Base-by-base conservation (phyloP, 192 early-diverging fungal genomes). In the Backusella psychrophila region DNA sequence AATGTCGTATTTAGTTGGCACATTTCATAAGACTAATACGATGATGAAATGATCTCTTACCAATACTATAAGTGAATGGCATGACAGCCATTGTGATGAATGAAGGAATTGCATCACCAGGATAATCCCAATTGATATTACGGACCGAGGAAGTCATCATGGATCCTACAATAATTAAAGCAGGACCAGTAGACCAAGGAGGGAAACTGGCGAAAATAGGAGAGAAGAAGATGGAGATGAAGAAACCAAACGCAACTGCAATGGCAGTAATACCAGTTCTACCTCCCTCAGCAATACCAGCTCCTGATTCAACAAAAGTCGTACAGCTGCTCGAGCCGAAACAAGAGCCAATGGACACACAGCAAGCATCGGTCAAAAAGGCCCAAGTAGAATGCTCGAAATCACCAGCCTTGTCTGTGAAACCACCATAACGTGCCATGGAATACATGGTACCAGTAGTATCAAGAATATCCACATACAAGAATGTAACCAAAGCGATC, bases 401-500 rank as follows among this genome's bases (percentile, higher is more conserved):
- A 75, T 95, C 92, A 67, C 92, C 93, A 19, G 83, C 80, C 44
- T 90, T 87, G 66, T 94, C 89, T 83, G 89, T 90, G 74, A 90
- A 93, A n/a, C 94, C 92, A 67, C 90, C 94, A 81, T 93, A 93
- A 74, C 88, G 87, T 17, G 93, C 93, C 94, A 94, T 93, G 26
- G 93, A 93, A 65, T 90, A 94, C 89, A 95, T 84, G 33, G 94
- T 94, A 6, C 93, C 93, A 4, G 94, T 96, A 68, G 92, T 93
- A 75, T 96, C 94, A 74, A 96, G 79, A 52, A 96, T 93, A 80
- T 96, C 94, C 66, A 96, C 91, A 65, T 94, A 95, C 52, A 95
- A 79, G 75, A 96, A 91, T 0, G 91, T 96, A 42, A 96, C 85
- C 21, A 96, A 80, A 7, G 94, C 94, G 36, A 93, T 84, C 92